Evolutionary conservation across 2,329 filamentous ascomycete species (phyloP).

Genomic region (Calonectria crousiana): DNA sequence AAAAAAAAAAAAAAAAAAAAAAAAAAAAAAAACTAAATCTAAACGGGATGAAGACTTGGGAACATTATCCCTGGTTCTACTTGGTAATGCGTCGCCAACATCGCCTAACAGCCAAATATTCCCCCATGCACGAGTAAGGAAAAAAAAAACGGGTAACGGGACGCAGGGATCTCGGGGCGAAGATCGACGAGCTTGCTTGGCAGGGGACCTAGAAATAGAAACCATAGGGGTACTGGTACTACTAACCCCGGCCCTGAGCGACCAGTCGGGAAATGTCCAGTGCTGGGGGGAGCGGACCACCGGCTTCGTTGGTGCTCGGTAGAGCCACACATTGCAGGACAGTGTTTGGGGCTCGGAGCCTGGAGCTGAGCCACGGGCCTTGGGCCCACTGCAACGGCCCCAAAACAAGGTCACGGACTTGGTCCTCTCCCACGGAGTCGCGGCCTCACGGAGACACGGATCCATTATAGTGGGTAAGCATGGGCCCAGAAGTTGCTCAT

Average conservation of each 20-base stretch:
- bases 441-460: conserved; percentile 4
- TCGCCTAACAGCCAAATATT: neutral
- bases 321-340: neutral
- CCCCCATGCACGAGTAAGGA: neutral
- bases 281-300: neutral
- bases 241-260: neutral
- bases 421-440: neutral
- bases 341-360: neutral
- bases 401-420: conserved; percentile 10
- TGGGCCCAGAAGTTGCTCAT: neutral
- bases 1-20: neutral
- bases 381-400: neutral
- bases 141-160: neutral
- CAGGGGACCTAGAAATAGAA: neutral
- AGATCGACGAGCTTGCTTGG: neutral
- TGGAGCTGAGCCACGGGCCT: neutral
- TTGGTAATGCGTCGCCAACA: neutral
- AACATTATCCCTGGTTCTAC: neutral
- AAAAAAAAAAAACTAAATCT: neutral
- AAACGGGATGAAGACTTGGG: neutral
- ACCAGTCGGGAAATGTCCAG: neutral
- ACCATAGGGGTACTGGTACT: neutral
- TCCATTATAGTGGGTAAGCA: neutral
- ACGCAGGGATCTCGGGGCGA: neutral
- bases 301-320: neutral